Evolutionary conservation across 179 eudicot species (phyloP), one percentile per base, ranked within the genome.

Genomic region (Dionaea muscipula): DNA sequence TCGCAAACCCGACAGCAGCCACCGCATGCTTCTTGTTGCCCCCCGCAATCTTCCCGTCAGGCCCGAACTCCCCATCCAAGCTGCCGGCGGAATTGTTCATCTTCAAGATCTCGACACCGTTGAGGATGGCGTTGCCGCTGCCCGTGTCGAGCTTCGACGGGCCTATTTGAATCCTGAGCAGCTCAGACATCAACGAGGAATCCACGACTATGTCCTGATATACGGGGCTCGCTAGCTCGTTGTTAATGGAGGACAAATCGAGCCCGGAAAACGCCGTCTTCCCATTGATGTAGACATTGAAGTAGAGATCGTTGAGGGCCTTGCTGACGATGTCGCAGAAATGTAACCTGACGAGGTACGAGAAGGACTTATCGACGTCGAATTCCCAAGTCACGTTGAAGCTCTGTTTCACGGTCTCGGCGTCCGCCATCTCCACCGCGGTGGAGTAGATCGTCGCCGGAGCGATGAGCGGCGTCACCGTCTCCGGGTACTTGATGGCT

Each of bases 311-410:
- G 35, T 80, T 72, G 1, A 76, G 47, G 1, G 87, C 61, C 33
- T 71, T 80, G 66, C 97, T 90, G 7, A 81, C 78, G 7, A 90
- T 89, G 21, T 90, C 97, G 55, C 85, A 79, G 35, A 86, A 90
- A 69, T 90, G 95, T 26, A 90, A 36, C 25, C 95, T 75, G 2
- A 90, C 44, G 18, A 90, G 56, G 66, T 83, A 72, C 7, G 76
- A 47, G 54, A 64, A 80, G 0, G 79, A 63, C 22, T 55, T 53
- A 23, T 81, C 80, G 2, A 90, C 70, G 1, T 65, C 59, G n/a
- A 90, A 49, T n/a, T 57, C 67, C 95, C 95, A 86, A 0, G 87
- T 72, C 0, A 86, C 63, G 27, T 90, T 90, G 51, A 90, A 86
- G 51, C 70, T 78, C 3, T 81, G 80, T 12, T 53, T 20, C 15